phyloP scores from a whole-genome alignment of 495 filamentous ascomycete genomes.

The Aspergillus avenaceus region DNA sequence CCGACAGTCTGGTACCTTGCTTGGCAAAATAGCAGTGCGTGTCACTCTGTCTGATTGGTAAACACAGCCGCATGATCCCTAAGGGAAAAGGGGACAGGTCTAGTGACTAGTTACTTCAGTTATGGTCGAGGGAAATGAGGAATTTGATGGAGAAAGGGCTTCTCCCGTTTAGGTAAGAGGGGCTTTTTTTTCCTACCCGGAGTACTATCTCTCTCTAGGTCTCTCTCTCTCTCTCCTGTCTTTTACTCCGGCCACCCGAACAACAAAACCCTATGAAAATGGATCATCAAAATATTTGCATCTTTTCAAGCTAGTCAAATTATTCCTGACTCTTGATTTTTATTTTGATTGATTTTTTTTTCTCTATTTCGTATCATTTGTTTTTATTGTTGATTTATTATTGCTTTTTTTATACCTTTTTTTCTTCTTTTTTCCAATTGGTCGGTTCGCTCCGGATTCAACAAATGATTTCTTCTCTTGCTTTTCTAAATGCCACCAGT shows the following conservation, averaged over 20 bases:
- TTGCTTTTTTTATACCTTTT: neutral
- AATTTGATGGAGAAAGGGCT: neutral
- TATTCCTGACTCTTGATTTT: no score
- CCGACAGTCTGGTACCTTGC: slow-evolving; percentile 33
- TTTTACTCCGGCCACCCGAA: neutral
- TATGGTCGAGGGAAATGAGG: neutral
- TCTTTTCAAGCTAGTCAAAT: no score
- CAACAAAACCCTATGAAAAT: neutral
- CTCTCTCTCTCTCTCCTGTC: no score
- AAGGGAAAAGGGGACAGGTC: slow-evolving; percentile 1
- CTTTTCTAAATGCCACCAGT: no score
- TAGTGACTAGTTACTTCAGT: neutral
- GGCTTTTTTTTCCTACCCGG: no score
- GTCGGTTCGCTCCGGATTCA: neutral
- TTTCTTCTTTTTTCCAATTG: neutral
- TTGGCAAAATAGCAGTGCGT: slow-evolving; percentile 32
- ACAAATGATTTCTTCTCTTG: no score
- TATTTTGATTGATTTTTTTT: neutral
- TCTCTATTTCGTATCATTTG: neutral
- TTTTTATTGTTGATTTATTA: neutral
- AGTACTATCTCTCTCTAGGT: no score
- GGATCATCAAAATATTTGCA: no score
- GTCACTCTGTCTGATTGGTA: slow-evolving; percentile 22
- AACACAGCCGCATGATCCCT: slow-evolving; percentile 21
- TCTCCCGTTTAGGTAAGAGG: neutral